Conservation (phyloP, 208 protist genomes). For the Trypanosoma scelopori region DNA sequence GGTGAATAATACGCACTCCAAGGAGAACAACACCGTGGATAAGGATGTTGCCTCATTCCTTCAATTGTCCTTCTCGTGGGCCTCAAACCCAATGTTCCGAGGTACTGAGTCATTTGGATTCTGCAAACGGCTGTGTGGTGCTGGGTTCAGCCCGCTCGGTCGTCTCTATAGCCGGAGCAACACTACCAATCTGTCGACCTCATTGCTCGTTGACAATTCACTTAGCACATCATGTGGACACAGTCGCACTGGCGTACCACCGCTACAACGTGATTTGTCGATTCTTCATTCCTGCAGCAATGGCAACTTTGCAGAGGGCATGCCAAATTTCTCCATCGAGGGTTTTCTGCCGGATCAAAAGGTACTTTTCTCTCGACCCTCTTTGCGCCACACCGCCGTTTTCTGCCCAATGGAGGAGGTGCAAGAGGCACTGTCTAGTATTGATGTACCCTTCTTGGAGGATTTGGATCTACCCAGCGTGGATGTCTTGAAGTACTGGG, state of each 20-base stretch:
- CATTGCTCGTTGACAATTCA: background rate
- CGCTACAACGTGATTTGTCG: background rate
- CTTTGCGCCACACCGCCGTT: constrained; percentile 42
- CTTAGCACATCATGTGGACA: background rate
- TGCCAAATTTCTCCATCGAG: constrained; percentile 22
- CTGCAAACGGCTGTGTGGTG: background rate
- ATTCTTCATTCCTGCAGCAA: constrained; percentile 25
- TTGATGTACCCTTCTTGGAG: constrained; percentile 45
- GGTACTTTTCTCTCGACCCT: constrained; percentile 37
- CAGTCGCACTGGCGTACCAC: background rate
- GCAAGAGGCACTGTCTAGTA: constrained; percentile 24
- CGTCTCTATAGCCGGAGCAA: background rate
- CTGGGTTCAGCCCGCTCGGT: background rate
- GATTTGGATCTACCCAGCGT: constrained; percentile 32
- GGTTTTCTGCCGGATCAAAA: constrained; percentile 28
- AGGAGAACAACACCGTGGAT: background rate
- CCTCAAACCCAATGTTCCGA: background rate
- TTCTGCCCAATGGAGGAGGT: constrained; percentile 33
- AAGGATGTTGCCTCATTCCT: constrained; percentile 9
- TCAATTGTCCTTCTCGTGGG: constrained; percentile 15
- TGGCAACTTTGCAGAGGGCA: constrained; percentile 18
- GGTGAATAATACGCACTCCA: no score
- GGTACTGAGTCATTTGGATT: background rate
- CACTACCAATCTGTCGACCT: background rate
- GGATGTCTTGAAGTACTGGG: constrained; percentile 22